These are phyloP conservation scores for Didymella sp. DNA, from an alignment of 2,329 filamentous ascomycete genomes.

Conservation along the genomic window DNA sequence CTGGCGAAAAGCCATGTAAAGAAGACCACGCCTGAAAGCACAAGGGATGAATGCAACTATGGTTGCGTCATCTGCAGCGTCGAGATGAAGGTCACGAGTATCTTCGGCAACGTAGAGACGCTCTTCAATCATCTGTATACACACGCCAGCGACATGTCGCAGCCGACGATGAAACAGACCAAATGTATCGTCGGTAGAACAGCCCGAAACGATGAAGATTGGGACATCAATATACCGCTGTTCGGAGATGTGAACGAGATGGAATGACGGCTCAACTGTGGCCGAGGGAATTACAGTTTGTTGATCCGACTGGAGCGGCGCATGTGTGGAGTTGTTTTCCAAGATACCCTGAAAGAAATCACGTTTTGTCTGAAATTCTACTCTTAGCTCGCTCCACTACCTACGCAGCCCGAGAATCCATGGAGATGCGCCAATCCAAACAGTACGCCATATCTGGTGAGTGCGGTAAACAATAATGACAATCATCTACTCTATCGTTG, in stretches of 20 bases:
- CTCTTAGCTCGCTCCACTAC: too few relatives aligned
- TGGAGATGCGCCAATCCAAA: too few relatives aligned
- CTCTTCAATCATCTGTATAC: slow-evolving; percentile 51
- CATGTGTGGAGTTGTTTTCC: not conserved
- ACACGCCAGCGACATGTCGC: slow-evolving; percentile 43
- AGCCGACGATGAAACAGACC: slow-evolving; percentile 39
- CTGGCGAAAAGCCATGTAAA: slow-evolving; percentile 48
- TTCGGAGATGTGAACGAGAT: slow-evolving; percentile 25
- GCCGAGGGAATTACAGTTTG: too few relatives aligned
- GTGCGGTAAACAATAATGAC: too few relatives aligned
- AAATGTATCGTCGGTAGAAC: slow-evolving; percentile 48
- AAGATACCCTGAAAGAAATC: not conserved
- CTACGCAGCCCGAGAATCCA: not conserved
- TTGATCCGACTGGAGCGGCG: not conserved
- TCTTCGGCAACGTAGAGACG: slow-evolving; percentile 49
- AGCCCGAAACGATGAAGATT: slow-evolving; percentile 43
- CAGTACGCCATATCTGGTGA: too few relatives aligned
- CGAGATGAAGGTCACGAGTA: slow-evolving; percentile 40
- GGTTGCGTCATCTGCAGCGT: slow-evolving; percentile 48
- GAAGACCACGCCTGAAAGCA: slow-evolving; percentile 20
- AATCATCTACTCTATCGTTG: too few relatives aligned
- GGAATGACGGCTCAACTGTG: not conserved
- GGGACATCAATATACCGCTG: slow-evolving; percentile 49
- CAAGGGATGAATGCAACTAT: slow-evolving; percentile 36
- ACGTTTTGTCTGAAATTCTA: too few relatives aligned